Conservation (phyloP, 1,284 basidiomycete species). For the Exsudoporus floridanus region DNA sequence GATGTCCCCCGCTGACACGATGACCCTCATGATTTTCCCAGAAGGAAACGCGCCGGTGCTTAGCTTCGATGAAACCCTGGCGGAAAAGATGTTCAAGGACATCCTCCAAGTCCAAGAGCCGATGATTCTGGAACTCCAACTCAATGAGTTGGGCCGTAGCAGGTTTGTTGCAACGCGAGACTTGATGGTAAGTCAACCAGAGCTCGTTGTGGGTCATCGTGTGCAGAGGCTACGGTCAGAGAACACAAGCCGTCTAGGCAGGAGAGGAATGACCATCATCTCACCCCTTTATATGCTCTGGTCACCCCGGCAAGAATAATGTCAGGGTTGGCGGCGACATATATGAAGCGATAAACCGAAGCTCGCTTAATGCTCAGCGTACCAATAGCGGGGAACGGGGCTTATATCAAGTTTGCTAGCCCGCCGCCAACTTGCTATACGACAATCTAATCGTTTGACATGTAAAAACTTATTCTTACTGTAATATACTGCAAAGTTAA, state of each 20-base stretch:
- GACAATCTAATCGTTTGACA: too few relatives aligned
- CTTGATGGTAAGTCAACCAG: conserved; percentile 48
- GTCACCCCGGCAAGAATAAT: background rate
- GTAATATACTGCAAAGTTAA: too few relatives aligned
- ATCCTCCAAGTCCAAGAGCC: conserved; percentile 45
- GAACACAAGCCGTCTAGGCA: background rate
- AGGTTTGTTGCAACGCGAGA: conserved; percentile 41
- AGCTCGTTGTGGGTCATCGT: conserved; percentile 40
- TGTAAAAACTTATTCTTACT: too few relatives aligned
- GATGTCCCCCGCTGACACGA: conserved; percentile 36
- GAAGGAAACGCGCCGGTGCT: conserved; percentile 41
- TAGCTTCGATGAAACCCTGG: conserved; percentile 46
- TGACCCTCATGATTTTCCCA: conserved; percentile 43
- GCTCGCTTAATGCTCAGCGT: background rate
- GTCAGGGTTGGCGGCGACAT: conserved; percentile 8
- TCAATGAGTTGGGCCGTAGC: conserved; percentile 48
- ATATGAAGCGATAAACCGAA: conserved; percentile 5
- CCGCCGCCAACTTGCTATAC: background rate
- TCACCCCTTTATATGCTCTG: conserved; percentile 16
- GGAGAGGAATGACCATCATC: background rate
- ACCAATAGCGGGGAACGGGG: background rate
- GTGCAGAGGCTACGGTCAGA: background rate
- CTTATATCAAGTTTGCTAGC: background rate
- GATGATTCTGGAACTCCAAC: conserved; percentile 40
- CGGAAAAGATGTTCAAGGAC: conserved; percentile 49